Evolutionary conservation across 2,329 filamentous ascomycete genomes (phyloP).

Genomic region (Hyphodiscus sp.): DNA sequence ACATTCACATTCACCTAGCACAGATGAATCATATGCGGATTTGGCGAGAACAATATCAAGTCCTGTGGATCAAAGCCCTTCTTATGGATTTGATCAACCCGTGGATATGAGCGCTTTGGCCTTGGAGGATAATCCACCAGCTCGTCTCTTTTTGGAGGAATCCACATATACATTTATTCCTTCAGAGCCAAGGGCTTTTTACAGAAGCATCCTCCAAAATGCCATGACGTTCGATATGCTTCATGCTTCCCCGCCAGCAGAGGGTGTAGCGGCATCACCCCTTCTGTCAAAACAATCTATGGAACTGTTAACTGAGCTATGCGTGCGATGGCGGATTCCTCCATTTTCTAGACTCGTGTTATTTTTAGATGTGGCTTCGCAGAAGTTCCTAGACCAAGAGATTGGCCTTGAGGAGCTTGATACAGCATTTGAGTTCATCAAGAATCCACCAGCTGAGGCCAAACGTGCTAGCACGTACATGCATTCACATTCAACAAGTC

Average conservation of each 20-base stretch:
- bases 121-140: constrained; percentile 25
- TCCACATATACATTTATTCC: constrained; percentile 85
- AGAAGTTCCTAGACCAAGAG: constrained; percentile 80
- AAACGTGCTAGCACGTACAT: constrained; percentile 37
- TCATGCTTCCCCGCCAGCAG: constrained; percentile 43
- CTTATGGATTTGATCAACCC: constrained; percentile 35
- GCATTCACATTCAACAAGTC: constrained; percentile 33
- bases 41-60: constrained; percentile 45
- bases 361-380: constrained; percentile 76
- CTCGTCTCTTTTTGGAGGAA: constrained; percentile 42
- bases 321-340: constrained; percentile 82
- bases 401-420: constrained; percentile 77
- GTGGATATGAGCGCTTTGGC: constrained; percentile 28
- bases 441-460: constrained; percentile 60
- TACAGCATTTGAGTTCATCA: constrained; percentile 74
- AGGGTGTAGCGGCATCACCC: constrained; percentile 34
- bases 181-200: constrained; percentile 72
- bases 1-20: constrained; percentile 34
- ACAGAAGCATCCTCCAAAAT: constrained; percentile 74
- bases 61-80: constrained; percentile 33
- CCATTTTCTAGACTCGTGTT: constrained; percentile 72
- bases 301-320: constrained; percentile 79
- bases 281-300: constrained; percentile 70
- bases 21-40: constrained; percentile 44
- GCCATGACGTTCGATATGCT: constrained; percentile 61